These are phyloP conservation scores for Arthrinium puccinioides DNA, from an alignment of 2,329 filamentous ascomycete genomes.

Conservation along the genomic window DNA sequence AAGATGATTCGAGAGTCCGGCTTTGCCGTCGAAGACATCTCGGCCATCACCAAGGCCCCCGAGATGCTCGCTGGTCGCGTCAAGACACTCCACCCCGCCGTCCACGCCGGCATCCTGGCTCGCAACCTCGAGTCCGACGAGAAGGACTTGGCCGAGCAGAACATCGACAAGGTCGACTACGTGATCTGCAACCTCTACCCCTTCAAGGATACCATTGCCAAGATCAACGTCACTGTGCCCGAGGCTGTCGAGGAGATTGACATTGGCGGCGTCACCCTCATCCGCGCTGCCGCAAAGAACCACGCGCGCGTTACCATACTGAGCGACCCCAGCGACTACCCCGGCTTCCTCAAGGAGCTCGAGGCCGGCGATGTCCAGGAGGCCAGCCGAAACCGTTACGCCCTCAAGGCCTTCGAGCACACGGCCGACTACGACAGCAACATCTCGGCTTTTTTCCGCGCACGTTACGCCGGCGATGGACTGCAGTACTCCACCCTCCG, in stretches of 20 bases:
- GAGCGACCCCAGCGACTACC: slow-evolving; percentile 88
- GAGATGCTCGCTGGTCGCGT: slow-evolving; percentile 78
- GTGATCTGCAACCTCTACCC: slow-evolving; percentile 98
- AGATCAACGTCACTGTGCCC: slow-evolving; percentile 92
- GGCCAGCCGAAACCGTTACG: slow-evolving; percentile 78
- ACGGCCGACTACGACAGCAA: slow-evolving; percentile 94
- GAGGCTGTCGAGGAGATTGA: slow-evolving; percentile 99
- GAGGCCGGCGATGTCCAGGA: slow-evolving; percentile 81
- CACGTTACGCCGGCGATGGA: slow-evolving; percentile 85
- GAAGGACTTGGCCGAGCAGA: slow-evolving; percentile 91
- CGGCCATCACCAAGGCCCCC: slow-evolving; percentile 90
- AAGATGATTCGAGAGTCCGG: slow-evolving; percentile 95
- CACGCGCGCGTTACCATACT: slow-evolving; percentile 93
- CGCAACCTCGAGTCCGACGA: slow-evolving; percentile 92
- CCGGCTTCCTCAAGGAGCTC: slow-evolving; percentile 87
- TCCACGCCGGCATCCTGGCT: slow-evolving; percentile 85
- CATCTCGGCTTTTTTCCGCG: slow-evolving; percentile 95
- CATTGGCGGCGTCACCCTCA: slow-evolving; percentile 93
- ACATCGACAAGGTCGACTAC: slow-evolving; percentile 91
- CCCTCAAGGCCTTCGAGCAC: slow-evolving; percentile 96
- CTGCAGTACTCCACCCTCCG: slow-evolving; percentile 77
- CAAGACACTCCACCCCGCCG: slow-evolving; percentile 95
- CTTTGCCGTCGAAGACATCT: slow-evolving; percentile 96
- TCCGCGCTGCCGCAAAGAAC: slow-evolving; percentile 96
- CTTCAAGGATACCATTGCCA: slow-evolving; percentile 96